Base-by-base conservation (phyloP, 2,329 filamentous ascomycete species). In the Alternaria consortialis region DNA sequence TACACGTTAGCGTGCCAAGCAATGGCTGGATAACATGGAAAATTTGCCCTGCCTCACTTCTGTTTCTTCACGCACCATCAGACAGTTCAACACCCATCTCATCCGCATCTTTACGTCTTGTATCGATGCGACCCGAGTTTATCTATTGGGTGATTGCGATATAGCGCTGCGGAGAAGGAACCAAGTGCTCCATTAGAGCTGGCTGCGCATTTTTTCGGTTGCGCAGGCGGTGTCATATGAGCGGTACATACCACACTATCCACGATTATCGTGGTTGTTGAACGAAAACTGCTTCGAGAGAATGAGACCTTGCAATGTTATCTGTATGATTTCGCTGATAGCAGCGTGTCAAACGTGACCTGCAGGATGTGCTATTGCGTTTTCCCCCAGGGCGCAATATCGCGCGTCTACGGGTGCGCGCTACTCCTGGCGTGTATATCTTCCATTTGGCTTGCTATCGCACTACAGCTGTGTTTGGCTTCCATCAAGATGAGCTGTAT, bases 211-310 rank as follows among this genome's bases (percentile, higher is more conserved):
- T 85, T 81, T 70, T 83, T 75, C 79, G 77, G 83, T 92, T 91
- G 87, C 87, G 86, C 86, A 86, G 90, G 88, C 90, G 87, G 91
- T 88, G 91, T 94, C 91, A 93, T 91, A 93, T 88, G 90, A 82
- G 86, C 86, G 88, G 83, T 73, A 93, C 90, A 93, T 88, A 63
- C 25, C n/a, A 34, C 54, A 34, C 23, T 27, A 31, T 29, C 12
- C 34, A 17, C 27, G 36, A 40, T 25, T 20, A n/a, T 13, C 12
- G 11, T 47, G 27, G 12, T 31, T 9, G 7, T 55, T 32, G 20
- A 29, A 8, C 13, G 2, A 17, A 39, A 8, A 23, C 17, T 7
- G 23, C 48, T 8, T 31, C 11, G 25, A 54, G 17, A 25, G 9
- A 54, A 9, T 11, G 12, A 29, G 20, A 12, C 13, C 20, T 37